phyloP scores from a whole-genome alignment of 192 early-diverging fungal genomes.

The Endogone sp. region DNA sequence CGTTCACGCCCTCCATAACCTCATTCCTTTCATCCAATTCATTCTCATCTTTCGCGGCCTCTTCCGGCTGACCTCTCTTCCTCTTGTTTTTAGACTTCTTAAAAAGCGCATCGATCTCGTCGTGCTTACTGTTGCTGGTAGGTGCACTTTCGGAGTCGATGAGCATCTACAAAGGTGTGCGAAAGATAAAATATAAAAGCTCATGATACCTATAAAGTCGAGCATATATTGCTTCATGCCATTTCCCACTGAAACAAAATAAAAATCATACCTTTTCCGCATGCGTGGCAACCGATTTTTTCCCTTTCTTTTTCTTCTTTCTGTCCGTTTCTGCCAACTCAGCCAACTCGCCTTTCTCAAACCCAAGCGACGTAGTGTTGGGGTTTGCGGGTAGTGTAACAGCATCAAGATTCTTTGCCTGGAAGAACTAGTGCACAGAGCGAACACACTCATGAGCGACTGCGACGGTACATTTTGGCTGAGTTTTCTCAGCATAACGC shows the following conservation, averaged over 20 bases:
- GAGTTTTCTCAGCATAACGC: too few relatives aligned
- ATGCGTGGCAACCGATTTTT: constrained; percentile 42
- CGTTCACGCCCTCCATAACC: constrained; percentile 17
- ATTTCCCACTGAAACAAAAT: not conserved
- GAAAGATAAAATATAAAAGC: too few relatives aligned
- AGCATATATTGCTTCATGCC: too few relatives aligned
- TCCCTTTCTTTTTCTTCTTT: constrained; percentile 46
- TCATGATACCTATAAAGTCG: too few relatives aligned
- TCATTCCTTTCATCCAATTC: not conserved
- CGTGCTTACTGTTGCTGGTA: constrained; percentile 36
- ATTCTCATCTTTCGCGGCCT: constrained; percentile 14
- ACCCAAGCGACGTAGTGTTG: constrained; percentile 53
- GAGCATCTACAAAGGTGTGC: constrained; percentile 29
- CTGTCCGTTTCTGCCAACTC: constrained; percentile 30
- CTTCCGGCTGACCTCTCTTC: not conserved
- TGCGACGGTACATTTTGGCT: not conserved
- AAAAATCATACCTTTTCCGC: constrained; percentile 19
- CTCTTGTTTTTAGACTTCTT: constrained; percentile 35
- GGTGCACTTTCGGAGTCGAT: constrained; percentile 28
- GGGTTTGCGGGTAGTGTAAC: constrained; percentile 35
- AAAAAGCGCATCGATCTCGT: constrained; percentile 49
- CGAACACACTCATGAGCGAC: too few relatives aligned
- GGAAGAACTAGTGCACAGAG: too few relatives aligned
- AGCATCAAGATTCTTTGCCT: constrained; percentile 14
- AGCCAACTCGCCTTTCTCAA: constrained; percentile 38